These are phyloP conservation scores for Psidium guajava DNA, from an alignment of 345 rosid genomes.

Conservation along the genomic window DNA sequence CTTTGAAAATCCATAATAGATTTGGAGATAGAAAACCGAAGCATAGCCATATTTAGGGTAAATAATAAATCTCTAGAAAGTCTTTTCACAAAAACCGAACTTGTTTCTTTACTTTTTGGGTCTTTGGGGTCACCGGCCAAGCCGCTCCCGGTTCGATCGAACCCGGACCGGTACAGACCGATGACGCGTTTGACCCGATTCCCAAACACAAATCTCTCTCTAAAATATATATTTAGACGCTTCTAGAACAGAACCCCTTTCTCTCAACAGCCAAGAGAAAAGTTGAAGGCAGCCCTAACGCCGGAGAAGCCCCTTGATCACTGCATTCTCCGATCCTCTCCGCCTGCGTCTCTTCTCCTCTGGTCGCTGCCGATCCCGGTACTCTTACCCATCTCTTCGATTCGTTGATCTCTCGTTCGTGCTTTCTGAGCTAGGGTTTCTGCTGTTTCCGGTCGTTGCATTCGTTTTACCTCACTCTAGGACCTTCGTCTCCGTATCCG, in stretches of 20 bases:
- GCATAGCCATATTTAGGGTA: not conserved
- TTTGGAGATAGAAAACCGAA: not conserved
- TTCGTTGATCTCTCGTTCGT: not conserved
- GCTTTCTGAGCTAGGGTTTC: not conserved
- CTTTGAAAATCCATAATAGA: not conserved
- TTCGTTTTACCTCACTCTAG: not conserved
- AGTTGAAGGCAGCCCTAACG: not conserved
- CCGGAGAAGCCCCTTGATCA: not conserved
- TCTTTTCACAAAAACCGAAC: not conserved
- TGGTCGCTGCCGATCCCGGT: not conserved
- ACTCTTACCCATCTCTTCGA: not conserved
- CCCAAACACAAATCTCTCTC: not conserved
- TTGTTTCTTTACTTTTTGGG: not conserved
- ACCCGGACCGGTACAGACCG: not conserved
- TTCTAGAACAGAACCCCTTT: not conserved
- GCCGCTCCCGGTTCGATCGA: not conserved
- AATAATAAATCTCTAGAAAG: not conserved
- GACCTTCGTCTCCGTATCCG: not conserved
- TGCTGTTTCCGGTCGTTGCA: not conserved
- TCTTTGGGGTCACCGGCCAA: not conserved
- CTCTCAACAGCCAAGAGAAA: not conserved
- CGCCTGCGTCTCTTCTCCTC: not conserved
- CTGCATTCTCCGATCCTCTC: not conserved
- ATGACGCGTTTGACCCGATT: not conserved
- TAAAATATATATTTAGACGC: not conserved